Base-by-base conservation (phyloP, 2,329 filamentous ascomycete species). In the Penicillium occitanis region DNA sequence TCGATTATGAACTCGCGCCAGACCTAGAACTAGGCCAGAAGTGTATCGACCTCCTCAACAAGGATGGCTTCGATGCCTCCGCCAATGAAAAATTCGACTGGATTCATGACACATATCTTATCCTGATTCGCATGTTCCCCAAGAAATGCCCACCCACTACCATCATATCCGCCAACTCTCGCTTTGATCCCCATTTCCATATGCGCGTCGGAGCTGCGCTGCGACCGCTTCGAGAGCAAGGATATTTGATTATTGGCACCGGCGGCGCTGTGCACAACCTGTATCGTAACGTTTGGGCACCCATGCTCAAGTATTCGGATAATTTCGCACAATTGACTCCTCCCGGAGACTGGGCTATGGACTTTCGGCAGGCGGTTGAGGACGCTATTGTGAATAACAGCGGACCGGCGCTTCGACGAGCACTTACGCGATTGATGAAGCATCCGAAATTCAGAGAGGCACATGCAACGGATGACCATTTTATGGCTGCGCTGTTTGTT, bases 31-130 rank as follows among this genome's bases (percentile, higher is more conserved):
- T 81, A 10, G 83, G 81, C 0, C 74, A 83, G 19, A 77, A 78
- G 8, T 85, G 84, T 71, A 80, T 88, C 55, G 69, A 75, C 0
- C 76, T 86, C 61, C 80, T 90, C 1, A 69, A 75, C 4, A 72
- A 73, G 1, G 80, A 81, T 1, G 87, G 87, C 8, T 85, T 90
- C 75, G 79, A 85, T 40, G 86, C 82, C 1, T 72, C 75, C 3
- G 77, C 74, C 1, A 87, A 90, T 71, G 70, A 80, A 0, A 80
- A 72, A 0, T 91, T 91, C 69, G 86, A 90, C 72, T 91, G 88
- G 88, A 90, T 91, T 73, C 88, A 91, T 78, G 89, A 91, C 75
- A 89, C 87, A 0, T 91, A 87, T 72, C 82, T 91, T 2, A 85
- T 91, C 65, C 79, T 90, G 8, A 88, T 90, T 72, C 82, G 87